Evolutionary conservation across 2,329 filamentous ascomycete species (phyloP), one percentile per base, ranked within the genome.

Genomic region (Fusarium azukiicola): DNA sequence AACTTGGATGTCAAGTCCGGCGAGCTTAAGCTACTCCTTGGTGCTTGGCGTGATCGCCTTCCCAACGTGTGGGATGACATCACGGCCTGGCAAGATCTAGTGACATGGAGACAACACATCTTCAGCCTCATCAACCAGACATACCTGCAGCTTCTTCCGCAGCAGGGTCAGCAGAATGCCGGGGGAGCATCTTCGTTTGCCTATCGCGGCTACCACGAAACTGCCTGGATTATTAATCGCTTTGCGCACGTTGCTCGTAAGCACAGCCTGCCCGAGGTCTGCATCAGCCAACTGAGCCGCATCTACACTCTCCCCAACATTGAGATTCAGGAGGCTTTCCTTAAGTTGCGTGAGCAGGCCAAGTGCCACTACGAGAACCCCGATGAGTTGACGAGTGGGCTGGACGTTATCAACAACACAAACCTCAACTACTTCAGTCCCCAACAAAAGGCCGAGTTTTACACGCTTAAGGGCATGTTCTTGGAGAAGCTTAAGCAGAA

Each of bases 11-110:
- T 95, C 78, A 99, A 99, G 87, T 99, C 97, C 27, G 96, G 97
- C 73, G 98, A 99, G 88, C 92, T 99, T 5, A 99, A 99, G 88
- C 89, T 99, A 69, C 93, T 99, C 6, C 92, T 99, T 9, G 96
- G 96, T 71, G 98, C 97, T 12, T 99, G 98, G 98, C 94, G 98
- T 73, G 98, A 99, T 85, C 94, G 98, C 66, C 90, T 99, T 69
- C 98, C 98, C 3, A 99, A 99, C 84, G 96, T 98, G 6, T 99
- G 98, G 98, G 98, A 99, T 86, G 98, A 99, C 86, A 99, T 99
- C 87, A 98, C 98, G 79, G 96, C 98, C 50, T 99, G 98, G 98
- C 98, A 99, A 86, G 98, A 99, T 85, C 90, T 99, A 52, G 98
- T 99, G n/a, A 99, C 98, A 3, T 99, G 98, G 98, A 94, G 98